A percentile compares a stretch with the other conserved stretches of the same genome.
Conservation (phyloP, 441 rosid species). For the Euphorbia celastroides region DNA sequence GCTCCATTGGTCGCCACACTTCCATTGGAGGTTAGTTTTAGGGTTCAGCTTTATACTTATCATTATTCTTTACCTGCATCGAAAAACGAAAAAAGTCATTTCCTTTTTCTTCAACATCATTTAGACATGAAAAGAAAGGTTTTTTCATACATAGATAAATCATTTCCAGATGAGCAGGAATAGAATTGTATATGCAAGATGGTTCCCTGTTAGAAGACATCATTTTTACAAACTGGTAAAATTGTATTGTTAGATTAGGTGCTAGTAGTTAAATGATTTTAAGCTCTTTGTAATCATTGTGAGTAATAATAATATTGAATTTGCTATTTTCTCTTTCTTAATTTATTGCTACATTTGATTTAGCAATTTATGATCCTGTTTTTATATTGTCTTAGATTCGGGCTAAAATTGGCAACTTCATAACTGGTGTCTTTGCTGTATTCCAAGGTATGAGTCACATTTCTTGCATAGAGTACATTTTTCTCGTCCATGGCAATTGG, state of each 20-base stretch:
- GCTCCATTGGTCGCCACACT: constrained; percentile 92
- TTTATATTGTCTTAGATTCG: constrained; percentile 45
- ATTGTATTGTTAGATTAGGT: not conserved
- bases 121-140: not conserved
- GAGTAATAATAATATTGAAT: not conserved
- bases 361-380: constrained; percentile 20
- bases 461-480: not conserved
- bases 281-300: not conserved
- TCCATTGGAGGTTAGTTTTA: constrained; percentile 60
- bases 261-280: not conserved
- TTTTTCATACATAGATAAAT: not conserved
- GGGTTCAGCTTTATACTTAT: not conserved
- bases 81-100: too few relatives aligned
- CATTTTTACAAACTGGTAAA: not conserved
- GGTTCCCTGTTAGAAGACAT: not conserved
- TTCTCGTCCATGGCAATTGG: not conserved
- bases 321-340: constrained; percentile 6
- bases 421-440: constrained; percentile 61
- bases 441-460: constrained; percentile 57
- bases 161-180: not conserved
- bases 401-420: constrained; percentile 64
- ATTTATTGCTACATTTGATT: constrained; percentile 1
- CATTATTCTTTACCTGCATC: not conserved
- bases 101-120: not conserved
- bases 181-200: not conserved